Evolutionary conservation across 1,284 basidiomycete genomes (phyloP).

Genomic region (Mycena citricolor): DNA sequence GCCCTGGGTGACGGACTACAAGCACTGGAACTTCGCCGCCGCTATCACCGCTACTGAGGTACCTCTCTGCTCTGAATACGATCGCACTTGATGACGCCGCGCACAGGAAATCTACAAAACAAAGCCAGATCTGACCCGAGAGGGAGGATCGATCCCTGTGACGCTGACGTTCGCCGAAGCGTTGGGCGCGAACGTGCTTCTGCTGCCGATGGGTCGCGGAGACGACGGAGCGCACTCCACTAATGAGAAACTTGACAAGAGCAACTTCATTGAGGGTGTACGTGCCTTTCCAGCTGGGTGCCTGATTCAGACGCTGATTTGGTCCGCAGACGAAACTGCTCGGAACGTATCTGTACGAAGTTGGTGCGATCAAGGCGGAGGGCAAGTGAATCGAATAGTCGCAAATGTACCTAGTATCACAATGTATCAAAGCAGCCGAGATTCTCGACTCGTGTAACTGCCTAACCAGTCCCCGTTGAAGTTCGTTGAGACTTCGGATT

Average conservation of each 20-base stretch:
- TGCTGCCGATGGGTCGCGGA: slow-evolving; percentile 91
- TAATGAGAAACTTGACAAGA: slow-evolving; percentile 94
- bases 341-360: slow-evolving; percentile 37
- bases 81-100: slow-evolving; percentile 5
- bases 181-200: slow-evolving; percentile 77
- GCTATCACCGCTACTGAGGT: slow-evolving; percentile 83
- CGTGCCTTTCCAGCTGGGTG: slow-evolving; percentile 27
- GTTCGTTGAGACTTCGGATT: no score
- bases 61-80: slow-evolving; percentile 18
- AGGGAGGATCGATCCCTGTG: slow-evolving; percentile 96
- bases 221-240: slow-evolving; percentile 95
- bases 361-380: no score
- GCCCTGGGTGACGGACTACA: slow-evolving; percentile 84
- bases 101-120: slow-evolving; percentile 73
- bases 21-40: slow-evolving; percentile 96
- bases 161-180: slow-evolving; percentile 94
- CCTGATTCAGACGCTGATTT: slow-evolving; percentile 1
- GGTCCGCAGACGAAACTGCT: slow-evolving; percentile 36
- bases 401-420: no score
- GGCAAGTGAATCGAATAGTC: no score
- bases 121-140: slow-evolving; percentile 86
- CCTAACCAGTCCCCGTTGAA: no score
- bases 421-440: no score
- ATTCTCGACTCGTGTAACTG: no score
- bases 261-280: slow-evolving; percentile 92